phyloP scores from a whole-genome alignment of 345 rosid genomes.

The Eucalyptus regnans region DNA sequence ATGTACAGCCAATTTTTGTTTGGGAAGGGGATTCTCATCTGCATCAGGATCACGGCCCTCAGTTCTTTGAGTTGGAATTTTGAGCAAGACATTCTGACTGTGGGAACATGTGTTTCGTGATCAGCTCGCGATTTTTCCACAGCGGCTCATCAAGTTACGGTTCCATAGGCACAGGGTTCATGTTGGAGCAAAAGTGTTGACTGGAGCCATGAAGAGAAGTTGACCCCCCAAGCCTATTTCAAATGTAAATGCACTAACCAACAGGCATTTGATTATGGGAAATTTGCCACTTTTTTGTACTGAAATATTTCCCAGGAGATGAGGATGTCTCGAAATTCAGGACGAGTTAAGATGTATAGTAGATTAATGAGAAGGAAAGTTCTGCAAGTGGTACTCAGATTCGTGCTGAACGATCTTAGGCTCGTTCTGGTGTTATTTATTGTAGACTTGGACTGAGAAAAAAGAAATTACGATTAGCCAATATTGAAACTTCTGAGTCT shows the following conservation, averaged over 20 bases:
- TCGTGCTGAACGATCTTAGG: neutral
- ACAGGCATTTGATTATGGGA: neutral
- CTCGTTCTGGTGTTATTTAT: neutral
- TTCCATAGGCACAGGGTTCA: neutral
- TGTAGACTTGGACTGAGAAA: neutral
- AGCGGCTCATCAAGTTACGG: neutral
- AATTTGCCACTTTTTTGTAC: neutral
- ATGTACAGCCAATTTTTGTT: neutral
- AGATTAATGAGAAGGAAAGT: neutral
- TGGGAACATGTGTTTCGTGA: neutral
- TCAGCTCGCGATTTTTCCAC: neutral
- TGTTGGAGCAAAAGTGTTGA: neutral
- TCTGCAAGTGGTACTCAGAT: neutral
- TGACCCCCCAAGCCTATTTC: neutral
- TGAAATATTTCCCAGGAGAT: neutral
- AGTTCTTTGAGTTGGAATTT: neutral
- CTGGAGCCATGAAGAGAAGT: neutral
- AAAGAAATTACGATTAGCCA: neutral
- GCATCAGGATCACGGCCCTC: neutral
- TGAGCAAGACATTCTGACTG: neutral
- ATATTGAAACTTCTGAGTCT: neutral
- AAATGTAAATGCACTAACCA: neutral
- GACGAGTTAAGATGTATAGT: neutral
- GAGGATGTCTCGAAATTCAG: neutral
- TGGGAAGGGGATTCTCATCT: neutral